phyloP scores from a whole-genome alignment of 768 basidiomycete species.

The Cystofilobasidium ferigula region DNA sequence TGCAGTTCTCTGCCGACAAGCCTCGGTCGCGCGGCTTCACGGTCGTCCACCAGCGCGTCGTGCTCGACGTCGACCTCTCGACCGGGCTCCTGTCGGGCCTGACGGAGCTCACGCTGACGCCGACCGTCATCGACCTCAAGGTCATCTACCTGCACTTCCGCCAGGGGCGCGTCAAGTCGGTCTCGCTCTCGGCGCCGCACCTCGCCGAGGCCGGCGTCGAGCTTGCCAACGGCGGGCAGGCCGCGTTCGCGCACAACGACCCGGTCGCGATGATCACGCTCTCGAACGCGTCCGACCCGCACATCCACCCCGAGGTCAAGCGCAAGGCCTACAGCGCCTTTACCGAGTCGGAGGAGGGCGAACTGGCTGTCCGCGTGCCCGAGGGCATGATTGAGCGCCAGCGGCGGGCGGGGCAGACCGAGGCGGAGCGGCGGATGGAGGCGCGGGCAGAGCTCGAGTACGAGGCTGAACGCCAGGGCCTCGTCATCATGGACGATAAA shows the following conservation, averaged over 20 bases:
- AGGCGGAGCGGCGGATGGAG: neutral
- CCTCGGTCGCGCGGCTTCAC: conserved; percentile 20
- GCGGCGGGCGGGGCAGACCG: neutral
- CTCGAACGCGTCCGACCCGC: conserved; percentile 53
- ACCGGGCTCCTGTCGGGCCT: conserved; percentile 79
- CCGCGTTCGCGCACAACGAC: conserved; percentile 70
- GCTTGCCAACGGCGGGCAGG: conserved; percentile 59
- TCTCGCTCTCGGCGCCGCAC: conserved; percentile 28
- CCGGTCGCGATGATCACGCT: conserved; percentile 56
- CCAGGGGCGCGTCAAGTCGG: conserved; percentile 59
- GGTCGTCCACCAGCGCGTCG: conserved; percentile 72
- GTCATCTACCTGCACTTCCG: conserved; percentile 80
- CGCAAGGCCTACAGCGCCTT: conserved; percentile 80
- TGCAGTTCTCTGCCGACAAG: conserved; percentile 10
- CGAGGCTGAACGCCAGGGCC: neutral
- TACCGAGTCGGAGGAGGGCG: conserved; percentile 86
- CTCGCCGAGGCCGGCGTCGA: conserved; percentile 30
- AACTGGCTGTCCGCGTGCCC: conserved; percentile 73
- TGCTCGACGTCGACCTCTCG: conserved; percentile 80
- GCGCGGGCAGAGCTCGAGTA: neutral
- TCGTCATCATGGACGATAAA: neutral
- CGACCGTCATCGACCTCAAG: conserved; percentile 60
- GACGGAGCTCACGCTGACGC: conserved; percentile 79
- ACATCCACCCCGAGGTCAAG: conserved; percentile 85
- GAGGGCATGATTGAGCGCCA: conserved; percentile 35